These are phyloP conservation scores for Cylindrodendrum hubeiense DNA, from an alignment of 2,329 filamentous ascomycete species.

Conservation along the genomic window DNA sequence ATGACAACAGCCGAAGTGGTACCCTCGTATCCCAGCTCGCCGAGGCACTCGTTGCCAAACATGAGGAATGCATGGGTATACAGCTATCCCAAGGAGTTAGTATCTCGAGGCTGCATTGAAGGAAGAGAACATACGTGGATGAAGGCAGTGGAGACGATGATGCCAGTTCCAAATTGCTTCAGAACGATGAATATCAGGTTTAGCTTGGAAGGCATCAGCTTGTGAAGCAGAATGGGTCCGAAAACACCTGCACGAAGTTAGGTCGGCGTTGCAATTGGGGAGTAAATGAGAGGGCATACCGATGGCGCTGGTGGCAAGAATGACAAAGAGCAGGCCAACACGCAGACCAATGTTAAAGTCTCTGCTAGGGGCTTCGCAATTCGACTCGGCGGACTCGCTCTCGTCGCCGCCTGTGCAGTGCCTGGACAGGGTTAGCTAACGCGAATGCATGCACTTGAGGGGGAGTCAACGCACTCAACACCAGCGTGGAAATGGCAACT, in stretches of 20 bases:
- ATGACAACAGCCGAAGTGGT: conserved; percentile 79
- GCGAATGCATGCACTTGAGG: not conserved
- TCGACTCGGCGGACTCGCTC: conserved; percentile 50
- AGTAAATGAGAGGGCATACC: conserved; percentile 53
- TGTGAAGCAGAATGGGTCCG: conserved; percentile 72
- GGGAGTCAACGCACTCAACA: conserved; percentile 70
- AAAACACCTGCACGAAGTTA: conserved; percentile 61
- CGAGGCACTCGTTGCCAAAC: conserved; percentile 78
- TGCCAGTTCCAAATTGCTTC: conserved; percentile 81
- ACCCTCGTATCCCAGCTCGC: conserved; percentile 74
- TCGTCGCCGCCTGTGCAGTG: conserved; percentile 69
- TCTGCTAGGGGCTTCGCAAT: conserved; percentile 60
- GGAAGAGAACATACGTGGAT: conserved; percentile 66
- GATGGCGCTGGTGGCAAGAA: conserved; percentile 75
- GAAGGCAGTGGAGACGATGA: conserved; percentile 79
- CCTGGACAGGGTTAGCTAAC: conserved; percentile 45
- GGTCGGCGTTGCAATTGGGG: conserved; percentile 19
- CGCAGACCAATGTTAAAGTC: conserved; percentile 78
- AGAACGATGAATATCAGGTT: conserved; percentile 70
- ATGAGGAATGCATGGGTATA: conserved; percentile 80
- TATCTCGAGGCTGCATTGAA: not conserved
- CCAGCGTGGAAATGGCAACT: conserved; percentile 82
- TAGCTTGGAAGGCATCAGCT: conserved; percentile 65
- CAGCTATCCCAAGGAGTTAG: conserved; percentile 60
- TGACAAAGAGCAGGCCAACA: conserved; percentile 78